These are phyloP conservation scores for Lodderomyces margitis DNA, from an alignment of 1,139 yeast genomes.

Conservation along the genomic window DNA sequence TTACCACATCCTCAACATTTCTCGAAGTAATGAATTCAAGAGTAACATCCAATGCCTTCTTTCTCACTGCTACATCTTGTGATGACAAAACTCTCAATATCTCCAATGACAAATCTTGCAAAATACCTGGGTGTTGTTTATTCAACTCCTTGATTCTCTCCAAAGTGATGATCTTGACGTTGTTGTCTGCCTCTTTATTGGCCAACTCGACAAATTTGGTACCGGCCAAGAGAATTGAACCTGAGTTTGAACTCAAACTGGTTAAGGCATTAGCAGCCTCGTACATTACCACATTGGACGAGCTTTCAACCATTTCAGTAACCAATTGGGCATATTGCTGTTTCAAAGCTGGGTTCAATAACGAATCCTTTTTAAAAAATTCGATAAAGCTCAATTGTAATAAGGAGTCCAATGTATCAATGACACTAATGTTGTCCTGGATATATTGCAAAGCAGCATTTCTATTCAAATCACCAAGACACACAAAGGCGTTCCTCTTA, in stretches of 20 bases:
- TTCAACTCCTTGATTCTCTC: slow-evolving; percentile 82
- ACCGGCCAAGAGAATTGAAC: slow-evolving; percentile 72
- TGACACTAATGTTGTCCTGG: slow-evolving; percentile 62
- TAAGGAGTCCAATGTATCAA: slow-evolving; percentile 76
- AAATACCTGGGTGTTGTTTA: slow-evolving; percentile 72
- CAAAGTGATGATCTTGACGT: slow-evolving; percentile 87
- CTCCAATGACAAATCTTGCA: slow-evolving; percentile 84
- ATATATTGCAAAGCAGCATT: slow-evolving; percentile 81
- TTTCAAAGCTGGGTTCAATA: slow-evolving; percentile 60
- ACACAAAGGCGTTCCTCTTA: slow-evolving; percentile 92
- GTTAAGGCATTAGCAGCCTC: slow-evolving; percentile 91
- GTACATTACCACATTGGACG: slow-evolving; percentile 76
- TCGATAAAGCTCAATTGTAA: slow-evolving; percentile 89
- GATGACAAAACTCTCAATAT: slow-evolving; percentile 80
- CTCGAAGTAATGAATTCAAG: slow-evolving; percentile 78
- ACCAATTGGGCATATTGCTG: slow-evolving; percentile 71
- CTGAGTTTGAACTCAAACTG: slow-evolving; percentile 64
- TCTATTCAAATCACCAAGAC: slow-evolving; percentile 78
- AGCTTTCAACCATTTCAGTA: slow-evolving; percentile 67
- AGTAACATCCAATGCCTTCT: slow-evolving; percentile 81
- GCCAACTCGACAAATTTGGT: slow-evolving; percentile 85
- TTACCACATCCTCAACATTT: slow-evolving; percentile 92
- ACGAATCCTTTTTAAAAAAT: slow-evolving; percentile 82
- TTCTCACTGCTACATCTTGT: slow-evolving; percentile 89
- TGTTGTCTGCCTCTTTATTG: slow-evolving; percentile 87